phyloP scores from a whole-genome alignment of 139 green algal species.

The Mychonastes homosphaera region DNA sequence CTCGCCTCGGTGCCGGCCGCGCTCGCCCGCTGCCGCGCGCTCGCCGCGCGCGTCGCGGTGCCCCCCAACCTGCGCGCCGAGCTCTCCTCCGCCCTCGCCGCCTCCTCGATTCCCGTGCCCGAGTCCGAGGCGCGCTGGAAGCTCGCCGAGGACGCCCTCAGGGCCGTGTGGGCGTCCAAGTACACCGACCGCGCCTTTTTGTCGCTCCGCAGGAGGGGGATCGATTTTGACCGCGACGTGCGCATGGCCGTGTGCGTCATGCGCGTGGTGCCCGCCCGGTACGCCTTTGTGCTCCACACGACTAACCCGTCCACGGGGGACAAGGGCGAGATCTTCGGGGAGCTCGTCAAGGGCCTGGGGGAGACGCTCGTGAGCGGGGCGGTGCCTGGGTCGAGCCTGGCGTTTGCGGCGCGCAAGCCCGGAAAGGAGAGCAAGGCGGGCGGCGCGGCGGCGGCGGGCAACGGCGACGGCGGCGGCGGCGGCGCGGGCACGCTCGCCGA shows the following conservation, averaged over 20 bases:
- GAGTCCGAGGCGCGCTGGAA: constrained; percentile 61
- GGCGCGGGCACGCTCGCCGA: constrained; percentile 52
- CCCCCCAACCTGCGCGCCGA: constrained; percentile 45
- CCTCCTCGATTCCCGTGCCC: constrained; percentile 63
- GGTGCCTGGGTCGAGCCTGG: constrained; percentile 78
- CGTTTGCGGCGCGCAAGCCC: constrained; percentile 69
- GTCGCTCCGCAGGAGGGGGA: constrained; percentile 38
- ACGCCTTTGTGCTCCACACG: constrained; percentile 99
- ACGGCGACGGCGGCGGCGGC: too few species aligned
- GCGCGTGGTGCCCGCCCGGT: constrained; percentile 81
- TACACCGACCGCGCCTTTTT: constrained; percentile 79
- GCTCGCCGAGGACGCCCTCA: constrained; percentile 47
- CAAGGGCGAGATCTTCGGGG: constrained; percentile 81
- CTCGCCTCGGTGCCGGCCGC: not conserved
- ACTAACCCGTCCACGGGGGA: constrained; percentile 83
- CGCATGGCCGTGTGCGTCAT: constrained; percentile 94
- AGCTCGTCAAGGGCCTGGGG: constrained; percentile 90
- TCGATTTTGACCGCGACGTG: constrained; percentile 82
- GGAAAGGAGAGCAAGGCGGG: too few species aligned
- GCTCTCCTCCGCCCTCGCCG: constrained; percentile 53
- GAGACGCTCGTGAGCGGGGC: constrained; percentile 84
- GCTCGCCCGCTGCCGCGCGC: constrained; percentile 37
- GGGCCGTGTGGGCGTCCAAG: constrained; percentile 93
- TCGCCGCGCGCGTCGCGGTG: constrained; percentile 45
- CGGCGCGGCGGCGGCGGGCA: too few species aligned